Percentiles rank a stretch among this genome's conserved stretches.
Conservation (phyloP, 345 rosid genomes). For the Salix exigua region DNA sequence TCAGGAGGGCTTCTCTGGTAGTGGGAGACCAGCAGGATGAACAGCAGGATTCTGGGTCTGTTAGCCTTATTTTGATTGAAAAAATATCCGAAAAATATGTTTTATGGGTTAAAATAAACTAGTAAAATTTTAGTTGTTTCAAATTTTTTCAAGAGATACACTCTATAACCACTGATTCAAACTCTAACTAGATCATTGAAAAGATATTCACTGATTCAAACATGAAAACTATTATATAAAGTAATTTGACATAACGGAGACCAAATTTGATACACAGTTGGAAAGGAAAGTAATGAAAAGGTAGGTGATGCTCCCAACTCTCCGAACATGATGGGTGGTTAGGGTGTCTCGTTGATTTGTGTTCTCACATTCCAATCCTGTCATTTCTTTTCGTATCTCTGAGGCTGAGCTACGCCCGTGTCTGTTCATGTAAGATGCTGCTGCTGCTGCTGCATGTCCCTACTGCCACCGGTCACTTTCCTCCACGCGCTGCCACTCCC, state of each 20-base stretch:
- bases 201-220: too few relatives aligned
- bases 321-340: slow-evolving; percentile 47
- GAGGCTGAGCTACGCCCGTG: background rate
- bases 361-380: slow-evolving; percentile 7
- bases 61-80: too few relatives aligned
- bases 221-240: too few relatives aligned
- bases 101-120: accelerated
- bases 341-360: slow-evolving; percentile 36
- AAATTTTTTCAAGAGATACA: too few relatives aligned
- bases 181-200: too few relatives aligned
- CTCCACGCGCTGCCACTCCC: background rate
- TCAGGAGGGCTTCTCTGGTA: background rate
- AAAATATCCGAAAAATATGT: too few relatives aligned
- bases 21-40: background rate
- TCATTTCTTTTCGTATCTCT: slow-evolving; percentile 1
- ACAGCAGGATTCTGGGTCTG: background rate
- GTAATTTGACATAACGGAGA: too few relatives aligned
- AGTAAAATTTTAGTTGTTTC: too few relatives aligned
- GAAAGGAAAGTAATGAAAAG: slow-evolving; percentile 1
- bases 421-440: background rate
- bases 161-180: too few relatives aligned
- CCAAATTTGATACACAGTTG: background rate
- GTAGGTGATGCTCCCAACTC: slow-evolving; percentile 42
- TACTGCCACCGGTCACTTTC: background rate
- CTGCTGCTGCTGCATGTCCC: background rate